These are phyloP conservation scores for Aureobasidium namibiae DNA, from an alignment of 2,329 filamentous ascomycete species.

Conservation along the genomic window DNA sequence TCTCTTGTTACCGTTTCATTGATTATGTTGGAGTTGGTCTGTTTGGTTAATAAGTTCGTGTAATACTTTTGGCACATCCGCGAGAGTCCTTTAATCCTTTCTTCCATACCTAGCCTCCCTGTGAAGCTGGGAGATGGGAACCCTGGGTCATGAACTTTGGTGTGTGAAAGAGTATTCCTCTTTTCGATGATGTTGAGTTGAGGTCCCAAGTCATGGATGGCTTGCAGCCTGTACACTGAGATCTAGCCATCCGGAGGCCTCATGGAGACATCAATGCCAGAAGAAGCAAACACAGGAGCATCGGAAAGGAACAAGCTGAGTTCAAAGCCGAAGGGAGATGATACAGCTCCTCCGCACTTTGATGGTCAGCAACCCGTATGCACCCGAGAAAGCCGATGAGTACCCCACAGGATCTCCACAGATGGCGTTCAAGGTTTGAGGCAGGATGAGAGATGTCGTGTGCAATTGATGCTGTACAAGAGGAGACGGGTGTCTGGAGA, in stretches of 20 bases:
- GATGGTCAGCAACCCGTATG: slow-evolving; percentile 4
- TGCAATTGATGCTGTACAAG: not conserved
- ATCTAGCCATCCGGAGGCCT: no score
- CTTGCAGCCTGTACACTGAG: no score
- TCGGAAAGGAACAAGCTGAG: not conserved
- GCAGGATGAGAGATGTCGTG: not conserved
- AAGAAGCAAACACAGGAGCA: not conserved
- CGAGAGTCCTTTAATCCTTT: not conserved
- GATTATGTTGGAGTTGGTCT: not conserved
- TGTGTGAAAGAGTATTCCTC: no score
- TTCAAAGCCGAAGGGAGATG: not conserved
- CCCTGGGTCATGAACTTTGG: no score
- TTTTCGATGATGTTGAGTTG: not conserved
- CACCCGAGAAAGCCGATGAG: not conserved
- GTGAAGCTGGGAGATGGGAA: no score
- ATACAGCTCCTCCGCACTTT: not conserved
- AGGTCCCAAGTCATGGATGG: not conserved
- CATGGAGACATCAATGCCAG: no score
- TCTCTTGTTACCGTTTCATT: not conserved
- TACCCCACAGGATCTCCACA: slow-evolving; percentile 1
- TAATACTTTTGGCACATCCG: no score
- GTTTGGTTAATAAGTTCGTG: not conserved
- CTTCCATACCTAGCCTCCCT: not conserved
- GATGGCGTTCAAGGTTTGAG: not conserved
- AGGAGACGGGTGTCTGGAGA: not conserved